Conservation (phyloP, 495 filamentous ascomycete genomes). For the Podospora pseudopauciseta region DNA sequence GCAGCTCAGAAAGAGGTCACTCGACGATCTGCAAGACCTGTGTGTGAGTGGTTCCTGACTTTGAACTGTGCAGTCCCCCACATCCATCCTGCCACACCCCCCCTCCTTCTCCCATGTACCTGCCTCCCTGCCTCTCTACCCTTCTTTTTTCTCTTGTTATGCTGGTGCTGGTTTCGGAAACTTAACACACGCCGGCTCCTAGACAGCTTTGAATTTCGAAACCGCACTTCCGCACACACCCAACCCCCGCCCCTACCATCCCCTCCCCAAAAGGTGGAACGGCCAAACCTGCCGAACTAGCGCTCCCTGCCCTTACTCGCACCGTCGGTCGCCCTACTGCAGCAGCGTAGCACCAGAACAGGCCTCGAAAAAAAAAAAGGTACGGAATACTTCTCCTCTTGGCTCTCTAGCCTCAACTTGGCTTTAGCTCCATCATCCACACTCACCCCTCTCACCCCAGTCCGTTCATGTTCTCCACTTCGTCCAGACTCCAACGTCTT, state of each 20-base stretch:
- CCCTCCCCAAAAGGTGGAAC: constrained; percentile 13
- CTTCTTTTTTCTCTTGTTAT: not conserved
- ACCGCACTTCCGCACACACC: not conserved
- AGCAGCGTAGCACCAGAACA: not conserved
- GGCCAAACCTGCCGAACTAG: constrained; percentile 29
- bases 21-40: constrained; percentile 23
- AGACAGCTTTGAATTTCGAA: constrained; percentile 29
- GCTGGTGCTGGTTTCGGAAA: constrained; percentile 28
- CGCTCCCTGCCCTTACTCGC: constrained; percentile 18
- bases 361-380: constrained; percentile 15
- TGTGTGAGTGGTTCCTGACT: constrained; percentile 23
- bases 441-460: not conserved
- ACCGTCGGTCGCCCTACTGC: constrained; percentile 17
- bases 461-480: constrained; percentile 12
- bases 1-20: constrained; percentile 13
- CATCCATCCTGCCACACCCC: constrained; percentile 3
- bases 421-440: not conserved
- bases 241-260: not conserved
- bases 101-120: not conserved
- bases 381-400: constrained; percentile 21
- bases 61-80: not conserved
- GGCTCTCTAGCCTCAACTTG: not conserved
- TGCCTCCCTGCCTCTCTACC: not conserved
- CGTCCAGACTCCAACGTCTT: constrained; percentile 17
- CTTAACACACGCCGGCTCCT: constrained; percentile 23